Conservation (phyloP, 108 stramenopile genomes). For the Pseudonitzschia multiseries region DNA sequence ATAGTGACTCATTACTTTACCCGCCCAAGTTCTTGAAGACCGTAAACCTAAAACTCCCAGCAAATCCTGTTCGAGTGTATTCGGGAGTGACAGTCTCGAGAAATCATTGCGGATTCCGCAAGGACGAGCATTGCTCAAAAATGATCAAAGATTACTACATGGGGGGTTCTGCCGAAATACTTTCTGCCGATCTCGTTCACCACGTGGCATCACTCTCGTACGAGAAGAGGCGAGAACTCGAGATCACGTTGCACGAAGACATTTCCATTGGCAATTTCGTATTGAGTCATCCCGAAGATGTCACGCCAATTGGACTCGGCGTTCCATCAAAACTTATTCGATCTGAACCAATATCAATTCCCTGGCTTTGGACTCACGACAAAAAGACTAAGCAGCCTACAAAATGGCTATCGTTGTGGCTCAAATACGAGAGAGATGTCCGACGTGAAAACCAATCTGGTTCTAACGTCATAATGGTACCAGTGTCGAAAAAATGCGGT, state of each 20-base stretch:
- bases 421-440: background rate
- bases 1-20: constrained; percentile 28
- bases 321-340: background rate
- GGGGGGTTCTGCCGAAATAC: constrained; percentile 14
- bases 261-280: constrained; percentile 36
- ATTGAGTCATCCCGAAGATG: constrained; percentile 15
- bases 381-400: constrained; percentile 15
- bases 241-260: constrained; percentile 22
- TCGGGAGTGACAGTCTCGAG: constrained; percentile 12
- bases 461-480: background rate
- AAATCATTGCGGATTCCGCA: constrained; percentile 2
- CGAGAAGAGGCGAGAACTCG: background rate
- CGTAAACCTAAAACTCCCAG: background rate
- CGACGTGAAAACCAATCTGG: background rate
- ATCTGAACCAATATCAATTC: background rate
- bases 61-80: constrained; percentile 8
- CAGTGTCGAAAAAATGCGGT: background rate
- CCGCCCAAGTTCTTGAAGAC: constrained; percentile 13
- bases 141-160: constrained; percentile 17
- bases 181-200: constrained; percentile 17
- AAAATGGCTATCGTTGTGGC: background rate
- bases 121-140: constrained; percentile 10
- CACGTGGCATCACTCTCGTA: constrained; percentile 11
- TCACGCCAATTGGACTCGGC: constrained; percentile 7
- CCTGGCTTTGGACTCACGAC: constrained; percentile 10